Base-by-base conservation (phyloP, 2,329 filamentous ascomycete species). In the Colletotrichum nymphaeae region DNA sequence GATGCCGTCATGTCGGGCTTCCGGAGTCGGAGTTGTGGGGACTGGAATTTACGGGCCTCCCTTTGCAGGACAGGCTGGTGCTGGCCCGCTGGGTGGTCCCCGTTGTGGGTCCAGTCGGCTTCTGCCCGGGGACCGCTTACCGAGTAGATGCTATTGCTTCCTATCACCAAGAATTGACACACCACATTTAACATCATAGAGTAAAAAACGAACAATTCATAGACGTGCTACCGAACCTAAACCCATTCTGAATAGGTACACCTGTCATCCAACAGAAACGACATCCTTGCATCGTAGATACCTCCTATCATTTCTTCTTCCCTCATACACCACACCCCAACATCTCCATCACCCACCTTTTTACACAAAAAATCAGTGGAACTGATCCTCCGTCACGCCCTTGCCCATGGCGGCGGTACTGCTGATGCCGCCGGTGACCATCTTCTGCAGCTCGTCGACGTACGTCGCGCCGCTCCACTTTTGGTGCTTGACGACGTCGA, bases 391-490 rank as follows among this genome's bases (percentile, higher is more conserved):
- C 1, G 97, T 99, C 72, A 99, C 97, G 73, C 97, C 97, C 86
- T 95, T 94, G 42, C 96, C 97, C 97, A 99, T 99, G 24, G 97
- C 97, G 74, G 94, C 94, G 1, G 96, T 98, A 75, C 92, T 95
- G 83, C 92, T 95, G 69, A 98, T 92, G 76, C 97, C 97, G 2
- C 97, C 97, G 5, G 92, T 95, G 42, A 99, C 94, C 95, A 99
- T 98, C 90, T 97, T 98, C 84, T 98, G 87, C 86, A 98, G 81
- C 83, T 97, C 95, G 82, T 99, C 97, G 24, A 96, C 94, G 81
- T 98, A 98, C 77, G 94, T 95, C 26, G 97, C 97, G 63, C 97
- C 97, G 79, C 91, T 94, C 97, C 97, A 99, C 86, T 98, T 99
- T 90, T 99, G 97, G 87, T 99, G 97, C 85, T 94, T 98, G 76